Base-by-base conservation (phyloP, 129 eudicot species). In the Flaveria linearis region DNA sequence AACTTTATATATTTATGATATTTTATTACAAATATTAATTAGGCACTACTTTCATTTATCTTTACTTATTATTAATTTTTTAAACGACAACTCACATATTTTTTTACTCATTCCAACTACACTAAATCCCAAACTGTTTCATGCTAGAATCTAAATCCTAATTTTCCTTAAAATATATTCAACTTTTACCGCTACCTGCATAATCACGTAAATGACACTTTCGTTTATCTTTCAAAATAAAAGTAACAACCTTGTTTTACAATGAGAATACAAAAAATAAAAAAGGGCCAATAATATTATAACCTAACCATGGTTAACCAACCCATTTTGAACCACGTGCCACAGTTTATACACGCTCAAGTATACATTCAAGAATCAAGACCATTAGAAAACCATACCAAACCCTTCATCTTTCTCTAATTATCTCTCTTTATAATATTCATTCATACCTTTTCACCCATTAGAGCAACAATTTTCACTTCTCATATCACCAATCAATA, bases 291-390 rank as follows among this genome's bases (percentile, higher is more conserved):
- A 42, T 75, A 43, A 72, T 50, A 10, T 62, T 16, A 15, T 73
- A 79, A 79, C 87, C 57, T 57, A 85, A 89, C 91, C 86, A 87
- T 58, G 85, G 89, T 89, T 87, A 83, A 76, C 46, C 65, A 66
- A 73, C 73, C 49, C 74, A 76, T 69, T 30, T 11, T 13, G 71
- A 70, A 76, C 78, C 74, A 71, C 79, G 74, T 75, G 53, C 84
- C 81, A 47, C 50, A 50, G 79, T 68, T 80, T 52, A 72, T 53
- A 36, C 86, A 82, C 84, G 75, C 77, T 84, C 86, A 82, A 43
- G 82, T 79, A 74, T 75, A 78, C 85, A 72, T 84, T 69, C 83
- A 78, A 80, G 60, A 28, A 28, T 28, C 30, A 28, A 28, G 30
- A 56, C 46, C 81, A 75, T 73, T 71, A 69, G 2, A 7, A 55